Base-by-base conservation (phyloP, 805 yeast genomes). In the Torulaspora microellipsoides region DNA sequence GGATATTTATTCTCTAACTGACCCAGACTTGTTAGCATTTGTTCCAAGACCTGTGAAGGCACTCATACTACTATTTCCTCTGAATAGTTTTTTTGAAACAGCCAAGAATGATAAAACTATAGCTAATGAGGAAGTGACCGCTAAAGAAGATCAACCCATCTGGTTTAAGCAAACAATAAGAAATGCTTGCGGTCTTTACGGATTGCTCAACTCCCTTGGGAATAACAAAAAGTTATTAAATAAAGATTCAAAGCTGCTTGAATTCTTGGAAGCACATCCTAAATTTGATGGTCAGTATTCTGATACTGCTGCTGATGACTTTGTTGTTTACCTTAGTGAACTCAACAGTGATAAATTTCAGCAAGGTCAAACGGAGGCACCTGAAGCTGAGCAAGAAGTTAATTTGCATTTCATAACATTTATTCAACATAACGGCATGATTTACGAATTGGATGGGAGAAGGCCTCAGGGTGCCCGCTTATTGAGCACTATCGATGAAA, bases 101-200 rank as follows among this genome's bases (percentile, higher is more conserved):
- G 48, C 52, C 12, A 74, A 70, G 34, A 83, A 78, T 44, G 39
- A 48, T 3, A 30, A 41, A 1, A 29, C 39, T 25, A 50, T 40
- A 7, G 34, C 6, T 13, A 14, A 33, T 23, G 15, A 15, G 15
- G 27, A 31, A n/a, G 46, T 33, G 4, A 13, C 59, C 5, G 48
- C 47, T 2, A 43, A 43, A 17, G 42, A 42, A 6, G 49, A 47
- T 17, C 17, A 59, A 49, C 48, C 66, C 55, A 6, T 73, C n/a
- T 93, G 98, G 97, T 78, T 81, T 54, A 80, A 78, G 52, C 99
- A 91, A 58, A 80, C 89, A 0, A 78, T 93, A 13, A 78, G 77
- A 49, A 91, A 91, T 60, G 95, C 95, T 0, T 91, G 99, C 68
- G 99, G 99, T 4, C 74, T 95, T 27, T 87, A 85, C 64, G 98